phyloP scores from a whole-genome alignment of 345 rosid species.

The Viola odorata region DNA sequence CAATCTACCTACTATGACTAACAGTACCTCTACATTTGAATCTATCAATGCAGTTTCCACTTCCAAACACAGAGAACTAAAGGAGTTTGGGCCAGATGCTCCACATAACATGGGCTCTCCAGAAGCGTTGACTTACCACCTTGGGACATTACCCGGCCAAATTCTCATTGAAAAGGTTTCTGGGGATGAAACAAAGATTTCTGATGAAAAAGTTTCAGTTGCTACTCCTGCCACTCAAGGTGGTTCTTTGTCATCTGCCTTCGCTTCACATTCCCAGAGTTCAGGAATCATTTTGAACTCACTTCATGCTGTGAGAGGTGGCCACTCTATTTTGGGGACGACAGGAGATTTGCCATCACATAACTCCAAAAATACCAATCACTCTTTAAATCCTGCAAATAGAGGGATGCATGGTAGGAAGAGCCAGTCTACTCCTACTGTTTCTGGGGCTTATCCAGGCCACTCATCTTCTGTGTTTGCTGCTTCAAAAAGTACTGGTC shows the following conservation, averaged over 20 bases:
- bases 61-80: slow-evolving; percentile 29
- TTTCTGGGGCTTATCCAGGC: slow-evolving; percentile 38
- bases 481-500: slow-evolving; percentile 37
- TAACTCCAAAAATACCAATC: slow-evolving; percentile 26
- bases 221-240: slow-evolving; percentile 28
- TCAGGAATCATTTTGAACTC: slow-evolving; percentile 22
- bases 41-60: slow-evolving; percentile 28
- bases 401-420: slow-evolving; percentile 40
- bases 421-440: slow-evolving; percentile 28
- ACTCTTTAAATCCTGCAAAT: slow-evolving; percentile 16
- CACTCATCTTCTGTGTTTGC: slow-evolving; percentile 34
- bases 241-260: slow-evolving; percentile 26
- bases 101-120: slow-evolving; percentile 33
- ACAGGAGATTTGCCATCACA: slow-evolving; percentile 23
- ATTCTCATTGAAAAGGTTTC: slow-evolving; percentile 27
- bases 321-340: slow-evolving; percentile 26
- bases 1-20: slow-evolving; percentile 26
- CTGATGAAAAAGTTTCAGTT: slow-evolving; percentile 18
- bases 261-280: slow-evolving; percentile 24
- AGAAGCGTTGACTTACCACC: slow-evolving; percentile 25
- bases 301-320: slow-evolving; percentile 22
- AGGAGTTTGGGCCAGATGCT: slow-evolving; percentile 30
- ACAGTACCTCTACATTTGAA: slow-evolving; percentile 21
- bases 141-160: slow-evolving; percentile 18
- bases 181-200: neutral